Percentiles rank a stretch among this genome's conserved stretches.
Conservation (phyloP, 345 rosid species). For the Populus deltoides region DNA sequence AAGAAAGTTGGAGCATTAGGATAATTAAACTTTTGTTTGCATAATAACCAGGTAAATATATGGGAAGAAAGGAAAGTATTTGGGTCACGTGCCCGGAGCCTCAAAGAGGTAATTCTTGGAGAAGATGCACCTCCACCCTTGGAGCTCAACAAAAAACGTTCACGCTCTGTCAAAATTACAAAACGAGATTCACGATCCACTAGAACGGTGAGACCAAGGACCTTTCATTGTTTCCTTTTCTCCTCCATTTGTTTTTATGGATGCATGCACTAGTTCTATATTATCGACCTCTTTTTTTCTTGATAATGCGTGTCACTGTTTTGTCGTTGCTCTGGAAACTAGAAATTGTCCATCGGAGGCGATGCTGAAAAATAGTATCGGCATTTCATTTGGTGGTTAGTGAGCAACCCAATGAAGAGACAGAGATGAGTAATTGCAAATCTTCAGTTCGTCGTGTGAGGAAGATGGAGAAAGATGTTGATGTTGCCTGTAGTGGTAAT, state of each 20-base stretch:
- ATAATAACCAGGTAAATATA: slow-evolving; percentile 56
- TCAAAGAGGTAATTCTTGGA: slow-evolving; percentile 75
- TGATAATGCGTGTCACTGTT: neutral
- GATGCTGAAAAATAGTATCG: slow-evolving; percentile 82
- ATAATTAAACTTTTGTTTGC: neutral
- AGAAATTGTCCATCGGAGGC: slow-evolving; percentile 79
- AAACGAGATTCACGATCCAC: slow-evolving; percentile 85
- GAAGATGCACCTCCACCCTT: slow-evolving; percentile 67
- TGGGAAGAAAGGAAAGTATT: slow-evolving; percentile 98
- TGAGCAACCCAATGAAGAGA: slow-evolving; percentile 76
- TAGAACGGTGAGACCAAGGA: slow-evolving; percentile 49
- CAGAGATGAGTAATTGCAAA: slow-evolving; percentile 76
- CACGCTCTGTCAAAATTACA: slow-evolving; percentile 69
- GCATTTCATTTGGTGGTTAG: slow-evolving; percentile 72
- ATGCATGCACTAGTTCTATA: neutral
- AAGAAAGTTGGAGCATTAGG: neutral
- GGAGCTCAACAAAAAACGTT: slow-evolving; percentile 73
- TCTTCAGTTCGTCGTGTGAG: slow-evolving; percentile 62
- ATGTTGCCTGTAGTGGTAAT: slow-evolving; percentile 43
- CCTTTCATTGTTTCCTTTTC: neutral
- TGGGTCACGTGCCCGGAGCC: slow-evolving; percentile 68
- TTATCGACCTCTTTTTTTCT: neutral
- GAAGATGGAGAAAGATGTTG: slow-evolving; percentile 84
- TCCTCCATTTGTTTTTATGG: neutral
- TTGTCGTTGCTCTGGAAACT: slow-evolving; percentile 9